A percentile compares a stretch with the other conserved stretches of the same genome.
phyloP scores from a whole-genome alignment of 768 basidiomycete species.

The Pulveroboletus sp. region DNA sequence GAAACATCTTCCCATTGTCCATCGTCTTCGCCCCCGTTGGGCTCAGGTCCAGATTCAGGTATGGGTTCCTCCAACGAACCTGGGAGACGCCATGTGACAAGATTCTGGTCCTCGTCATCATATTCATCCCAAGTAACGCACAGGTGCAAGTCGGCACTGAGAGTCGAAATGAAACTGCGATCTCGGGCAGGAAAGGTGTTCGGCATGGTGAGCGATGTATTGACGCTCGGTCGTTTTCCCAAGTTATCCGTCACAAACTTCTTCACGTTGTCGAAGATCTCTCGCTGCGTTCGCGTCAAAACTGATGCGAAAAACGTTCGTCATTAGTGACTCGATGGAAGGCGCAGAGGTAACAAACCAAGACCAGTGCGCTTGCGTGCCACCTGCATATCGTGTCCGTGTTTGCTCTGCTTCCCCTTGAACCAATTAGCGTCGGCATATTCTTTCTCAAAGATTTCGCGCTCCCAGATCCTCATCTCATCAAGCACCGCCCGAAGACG shows the following conservation, averaged over 20 bases:
- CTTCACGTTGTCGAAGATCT: conserved; percentile 75
- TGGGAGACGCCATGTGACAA: conserved; percentile 67
- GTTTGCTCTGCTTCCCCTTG: conserved; percentile 85
- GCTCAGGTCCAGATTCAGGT: conserved; percentile 31
- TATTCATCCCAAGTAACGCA: conserved; percentile 90
- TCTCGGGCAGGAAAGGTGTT: conserved; percentile 82
- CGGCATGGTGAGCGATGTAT: conserved; percentile 54
- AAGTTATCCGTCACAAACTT: conserved; percentile 57
- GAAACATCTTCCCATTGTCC: conserved; percentile 47
- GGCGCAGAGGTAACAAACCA: conserved; percentile 41
- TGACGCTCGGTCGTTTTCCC: conserved; percentile 26
- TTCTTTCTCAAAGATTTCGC: conserved; percentile 88
- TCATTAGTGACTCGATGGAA: neutral
- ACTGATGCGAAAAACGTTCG: conserved; percentile 35
- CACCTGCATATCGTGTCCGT: conserved; percentile 60
- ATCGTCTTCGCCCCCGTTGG: conserved; percentile 44
- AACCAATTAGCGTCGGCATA: conserved; percentile 88
- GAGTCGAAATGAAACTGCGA: conserved; percentile 67
- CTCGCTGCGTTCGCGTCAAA: conserved; percentile 68
- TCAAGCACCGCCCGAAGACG: conserved; percentile 83
- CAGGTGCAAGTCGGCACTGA: conserved; percentile 76
- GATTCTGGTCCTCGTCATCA: conserved; percentile 74
- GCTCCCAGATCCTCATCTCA: conserved; percentile 85
- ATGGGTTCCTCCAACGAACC: conserved; percentile 35
- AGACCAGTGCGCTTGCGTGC: conserved; percentile 54